These are phyloP conservation scores for Vigna reflexopilosa DNA, from an alignment of 306 rosid genomes.

Conservation along the genomic window DNA sequence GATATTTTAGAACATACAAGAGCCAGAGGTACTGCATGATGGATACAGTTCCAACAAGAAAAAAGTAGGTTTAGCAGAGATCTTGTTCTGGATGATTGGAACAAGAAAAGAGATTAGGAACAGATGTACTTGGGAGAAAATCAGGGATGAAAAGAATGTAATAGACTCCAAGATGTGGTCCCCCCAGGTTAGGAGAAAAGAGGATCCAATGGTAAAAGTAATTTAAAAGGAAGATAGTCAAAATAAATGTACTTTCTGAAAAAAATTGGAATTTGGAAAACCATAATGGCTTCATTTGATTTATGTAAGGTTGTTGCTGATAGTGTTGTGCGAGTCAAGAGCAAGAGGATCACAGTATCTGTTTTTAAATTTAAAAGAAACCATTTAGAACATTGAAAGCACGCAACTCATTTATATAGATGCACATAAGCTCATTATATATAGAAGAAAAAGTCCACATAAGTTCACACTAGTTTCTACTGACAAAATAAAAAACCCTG, in stretches of 20 bases:
- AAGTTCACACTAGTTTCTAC: slow-evolving; percentile 12
- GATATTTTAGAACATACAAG: slow-evolving; percentile 18
- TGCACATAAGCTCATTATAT: slow-evolving; percentile 11
- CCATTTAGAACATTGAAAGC: background rate
- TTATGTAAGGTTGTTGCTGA: slow-evolving; percentile 5
- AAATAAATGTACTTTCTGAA: slow-evolving; percentile 15
- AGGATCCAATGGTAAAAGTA: background rate
- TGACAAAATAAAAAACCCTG: background rate
- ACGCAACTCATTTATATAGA: slow-evolving; percentile 10
- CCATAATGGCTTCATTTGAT: slow-evolving; percentile 4
- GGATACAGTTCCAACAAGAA: slow-evolving; percentile 28
- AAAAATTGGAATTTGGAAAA: background rate
- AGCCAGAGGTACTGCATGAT: slow-evolving; percentile 19
- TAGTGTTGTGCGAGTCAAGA: background rate
- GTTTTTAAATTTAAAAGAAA: slow-evolving; percentile 21
- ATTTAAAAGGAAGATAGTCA: slow-evolving; percentile 22
- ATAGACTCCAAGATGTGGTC: slow-evolving; percentile 8
- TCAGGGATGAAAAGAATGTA: background rate
- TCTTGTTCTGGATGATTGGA: slow-evolving; percentile 2
- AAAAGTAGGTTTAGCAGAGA: slow-evolving; percentile 3
- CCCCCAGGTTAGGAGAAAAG: background rate
- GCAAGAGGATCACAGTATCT: background rate
- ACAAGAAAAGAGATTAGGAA: slow-evolving; percentile 16
- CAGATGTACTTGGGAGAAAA: slow-evolving; percentile 1
- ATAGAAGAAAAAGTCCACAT: slow-evolving; percentile 4